phyloP scores from a whole-genome alignment of 2,329 filamentous ascomycete genomes.

The Samsoniella hepiali region DNA sequence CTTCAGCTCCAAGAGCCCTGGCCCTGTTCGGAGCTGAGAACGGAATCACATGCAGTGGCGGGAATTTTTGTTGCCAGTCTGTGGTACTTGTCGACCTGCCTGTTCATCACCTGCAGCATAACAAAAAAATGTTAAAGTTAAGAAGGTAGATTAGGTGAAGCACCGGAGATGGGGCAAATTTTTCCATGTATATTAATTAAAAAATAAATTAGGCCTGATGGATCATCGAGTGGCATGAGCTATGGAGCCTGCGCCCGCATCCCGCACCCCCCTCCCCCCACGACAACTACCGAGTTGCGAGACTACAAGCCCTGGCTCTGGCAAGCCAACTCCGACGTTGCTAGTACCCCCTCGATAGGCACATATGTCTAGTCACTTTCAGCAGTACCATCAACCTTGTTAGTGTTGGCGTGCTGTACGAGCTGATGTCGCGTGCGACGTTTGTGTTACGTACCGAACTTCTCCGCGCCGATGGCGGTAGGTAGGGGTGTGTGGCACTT shows the following conservation, averaged over 20 bases:
- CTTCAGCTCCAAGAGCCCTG: background rate
- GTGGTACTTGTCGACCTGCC: no score
- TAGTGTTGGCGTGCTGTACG: background rate
- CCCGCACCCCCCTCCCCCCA: background rate
- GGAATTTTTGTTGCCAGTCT: background rate
- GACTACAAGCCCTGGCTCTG: background rate
- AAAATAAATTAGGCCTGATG: background rate
- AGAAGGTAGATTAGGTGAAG: background rate
- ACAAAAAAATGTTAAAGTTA: background rate
- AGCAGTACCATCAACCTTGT: no score
- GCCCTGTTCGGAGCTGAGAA: background rate
- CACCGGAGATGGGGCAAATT: background rate
- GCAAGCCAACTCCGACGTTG: background rate
- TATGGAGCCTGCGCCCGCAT: background rate
- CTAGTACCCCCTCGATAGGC: background rate
- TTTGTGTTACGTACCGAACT: background rate
- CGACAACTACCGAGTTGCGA: background rate
- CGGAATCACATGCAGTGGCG: background rate
- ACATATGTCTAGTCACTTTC: background rate
- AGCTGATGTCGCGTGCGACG: background rate
- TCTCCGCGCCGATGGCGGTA: background rate
- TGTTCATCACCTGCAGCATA: background rate
- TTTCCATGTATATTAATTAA: background rate
- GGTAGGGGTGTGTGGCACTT: background rate
- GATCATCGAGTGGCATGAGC: background rate